Evolutionary conservation across 352 stramenopile genomes (phyloP).

Genomic region (Globisporangium nodosum): DNA sequence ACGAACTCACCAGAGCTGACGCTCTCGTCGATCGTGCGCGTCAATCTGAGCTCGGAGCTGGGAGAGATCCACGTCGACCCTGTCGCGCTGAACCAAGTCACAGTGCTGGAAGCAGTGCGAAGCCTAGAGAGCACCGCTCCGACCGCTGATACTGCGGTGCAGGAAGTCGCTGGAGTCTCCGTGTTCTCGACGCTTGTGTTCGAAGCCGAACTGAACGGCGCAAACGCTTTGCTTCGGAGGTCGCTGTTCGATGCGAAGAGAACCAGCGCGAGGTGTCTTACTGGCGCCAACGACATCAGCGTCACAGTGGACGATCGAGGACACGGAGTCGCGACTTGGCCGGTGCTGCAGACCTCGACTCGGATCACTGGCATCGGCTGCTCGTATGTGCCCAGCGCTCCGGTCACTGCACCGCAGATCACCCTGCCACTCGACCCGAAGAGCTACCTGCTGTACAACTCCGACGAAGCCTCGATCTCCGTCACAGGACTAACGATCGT

Average conservation of each 20-base stretch:
- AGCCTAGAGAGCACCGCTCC: not conserved
- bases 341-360: slow-evolving; percentile 2
- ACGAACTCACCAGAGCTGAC: not conserved
- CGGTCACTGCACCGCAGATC: slow-evolving; percentile 1
- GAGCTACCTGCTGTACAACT: not conserved
- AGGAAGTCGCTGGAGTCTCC: not conserved
- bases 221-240: slow-evolving; percentile 11
- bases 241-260: slow-evolving; percentile 7
- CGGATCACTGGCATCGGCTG: slow-evolving; percentile 6
- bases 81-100: not conserved
- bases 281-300: not conserved
- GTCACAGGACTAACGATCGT: slow-evolving; percentile 6
- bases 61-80: slow-evolving; percentile 4
- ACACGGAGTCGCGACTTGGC: slow-evolving; percentile 5
- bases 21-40: slow-evolving; percentile 2
- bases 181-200: slow-evolving; percentile 8
- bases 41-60: slow-evolving; percentile 4
- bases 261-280: not conserved
- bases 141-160: too few relatives aligned
- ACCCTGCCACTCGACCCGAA: not conserved
- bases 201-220: slow-evolving; percentile 9
- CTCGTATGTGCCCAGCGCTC: not conserved
- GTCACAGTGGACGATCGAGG: slow-evolving; percentile 11
- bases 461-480: not conserved
- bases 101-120: not conserved